Evolutionary conservation across 176 grass and related monocot species (phyloP), one percentile per base, ranked within the genome.

Genomic region (Saccharum spontaneum): DNA sequence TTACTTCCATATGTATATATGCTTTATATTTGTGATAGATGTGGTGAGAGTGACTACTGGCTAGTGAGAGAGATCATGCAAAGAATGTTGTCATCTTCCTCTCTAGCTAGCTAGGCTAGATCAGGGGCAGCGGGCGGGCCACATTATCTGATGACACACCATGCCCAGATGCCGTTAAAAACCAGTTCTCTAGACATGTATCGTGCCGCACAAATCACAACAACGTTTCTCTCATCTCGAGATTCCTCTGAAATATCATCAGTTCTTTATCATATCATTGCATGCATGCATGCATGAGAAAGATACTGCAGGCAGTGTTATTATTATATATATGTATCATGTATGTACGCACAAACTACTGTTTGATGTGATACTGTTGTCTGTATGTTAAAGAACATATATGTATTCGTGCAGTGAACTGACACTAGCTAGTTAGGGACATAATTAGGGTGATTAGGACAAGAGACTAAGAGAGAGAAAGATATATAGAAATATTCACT

Each of bases 151-250:
- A 77, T 86, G 77, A 76, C 79, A 80, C 48, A 59, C 68, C 49
- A 76, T 76, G 61, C 69, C 79, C 86, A 79, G 79, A 73, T 83
- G 79, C 88, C 88, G 84, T 90, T 84, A 91, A 76, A 84, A 91
- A 84, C 75, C 89, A 87, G 85, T 87, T 91, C 63, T 84, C 81
- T 90, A 90, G 84, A 87, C 75, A 75, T 45, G 38, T 75, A 68
- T 79, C 69, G 80, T 87, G 88, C 46, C 74, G 33, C 84, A 69
- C 80, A 74, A 74, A 74, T 50, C 71, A 74, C 71, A 74, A 50
- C 44, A 75, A 83, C 26, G 63, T 75, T 67, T 79, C 78, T 40
- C 50, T 69, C 76, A 36, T 84, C 23, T 80, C 50, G 30, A 87
- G 89, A 87, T 91, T 87, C 83, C 85, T 84, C 62, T 80, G 85